Evolutionary conservation across 1,284 basidiomycete genomes (phyloP).

Genomic region (Ceratobasidium papillatum): DNA sequence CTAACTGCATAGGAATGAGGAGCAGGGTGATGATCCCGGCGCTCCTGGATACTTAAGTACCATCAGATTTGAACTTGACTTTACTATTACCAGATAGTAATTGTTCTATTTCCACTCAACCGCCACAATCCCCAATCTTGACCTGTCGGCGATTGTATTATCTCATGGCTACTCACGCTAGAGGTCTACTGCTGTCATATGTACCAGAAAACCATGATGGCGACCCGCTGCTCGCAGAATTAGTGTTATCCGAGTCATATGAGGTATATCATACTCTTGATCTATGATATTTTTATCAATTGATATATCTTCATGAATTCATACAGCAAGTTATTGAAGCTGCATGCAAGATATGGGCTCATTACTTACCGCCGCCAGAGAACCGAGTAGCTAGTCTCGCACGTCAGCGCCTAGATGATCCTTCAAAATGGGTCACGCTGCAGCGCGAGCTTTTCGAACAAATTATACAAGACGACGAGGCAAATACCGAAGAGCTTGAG

Average conservation of each 20-base stretch:
- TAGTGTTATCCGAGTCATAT: slow-evolving; percentile 17
- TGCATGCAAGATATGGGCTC: not conserved
- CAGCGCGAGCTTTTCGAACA: not conserved
- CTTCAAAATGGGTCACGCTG: not conserved
- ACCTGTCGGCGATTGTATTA: not conserved
- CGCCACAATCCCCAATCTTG: no score
- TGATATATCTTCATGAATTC: not conserved
- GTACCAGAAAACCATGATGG: not conserved
- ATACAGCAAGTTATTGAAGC: slow-evolving; percentile 15
- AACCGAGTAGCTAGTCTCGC: not conserved
- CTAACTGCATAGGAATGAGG: no score
- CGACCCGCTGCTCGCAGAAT: not conserved
- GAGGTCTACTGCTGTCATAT: slow-evolving; percentile 15
- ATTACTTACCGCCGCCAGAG: not conserved
- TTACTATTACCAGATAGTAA: no score
- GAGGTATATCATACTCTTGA: slow-evolving; percentile 12
- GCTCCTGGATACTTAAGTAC: no score
- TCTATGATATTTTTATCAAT: no score
- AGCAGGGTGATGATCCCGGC: no score
- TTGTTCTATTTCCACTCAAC: no score
- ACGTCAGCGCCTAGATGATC: not conserved
- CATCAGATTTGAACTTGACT: no score
- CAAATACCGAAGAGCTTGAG: not conserved
- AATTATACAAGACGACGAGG: not conserved
- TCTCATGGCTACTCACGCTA: not conserved